phyloP scores from a whole-genome alignment of 257 asterid species.

The Scutellaria baicalensis region DNA sequence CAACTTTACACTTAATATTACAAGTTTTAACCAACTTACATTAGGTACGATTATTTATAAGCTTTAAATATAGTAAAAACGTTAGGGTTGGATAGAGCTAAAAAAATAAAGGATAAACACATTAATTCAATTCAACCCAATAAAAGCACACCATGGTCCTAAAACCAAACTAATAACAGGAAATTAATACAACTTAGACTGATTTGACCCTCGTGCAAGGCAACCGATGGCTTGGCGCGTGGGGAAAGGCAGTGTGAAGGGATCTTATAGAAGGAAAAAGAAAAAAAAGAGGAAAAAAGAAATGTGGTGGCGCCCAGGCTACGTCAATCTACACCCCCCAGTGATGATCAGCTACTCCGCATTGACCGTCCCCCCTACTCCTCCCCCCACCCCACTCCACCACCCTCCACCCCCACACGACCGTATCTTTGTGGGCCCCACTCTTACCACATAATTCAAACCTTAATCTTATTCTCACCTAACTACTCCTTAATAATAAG shows the following conservation, averaged over 20 bases:
- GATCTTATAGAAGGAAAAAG: background rate
- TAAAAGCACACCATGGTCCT: no score
- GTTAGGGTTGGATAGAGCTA: no score
- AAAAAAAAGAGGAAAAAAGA: background rate
- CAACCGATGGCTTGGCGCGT: background rate
- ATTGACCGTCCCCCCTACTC: constrained; percentile 39
- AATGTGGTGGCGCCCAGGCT: background rate
- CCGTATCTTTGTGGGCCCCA: constrained; percentile 27
- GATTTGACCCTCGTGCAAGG: background rate
- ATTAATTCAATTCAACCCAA: no score
- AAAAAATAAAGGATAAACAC: no score
- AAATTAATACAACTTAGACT: background rate
- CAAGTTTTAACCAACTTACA: no score
- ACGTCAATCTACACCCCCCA: background rate
- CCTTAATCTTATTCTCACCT: constrained; percentile 8
- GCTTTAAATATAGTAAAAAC: no score
- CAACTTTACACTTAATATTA: no score
- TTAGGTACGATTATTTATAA: no score
- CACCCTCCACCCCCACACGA: constrained; percentile 27
- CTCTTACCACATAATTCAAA: background rate
- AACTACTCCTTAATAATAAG: background rate
- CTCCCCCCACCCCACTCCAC: no score
- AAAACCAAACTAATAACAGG: no score
- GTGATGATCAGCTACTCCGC: constrained; percentile 16
- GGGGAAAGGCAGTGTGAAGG: background rate